phyloP scores from a whole-genome alignment of 2,329 filamentous ascomycete genomes.

The Keithomyces neogunnii region DNA sequence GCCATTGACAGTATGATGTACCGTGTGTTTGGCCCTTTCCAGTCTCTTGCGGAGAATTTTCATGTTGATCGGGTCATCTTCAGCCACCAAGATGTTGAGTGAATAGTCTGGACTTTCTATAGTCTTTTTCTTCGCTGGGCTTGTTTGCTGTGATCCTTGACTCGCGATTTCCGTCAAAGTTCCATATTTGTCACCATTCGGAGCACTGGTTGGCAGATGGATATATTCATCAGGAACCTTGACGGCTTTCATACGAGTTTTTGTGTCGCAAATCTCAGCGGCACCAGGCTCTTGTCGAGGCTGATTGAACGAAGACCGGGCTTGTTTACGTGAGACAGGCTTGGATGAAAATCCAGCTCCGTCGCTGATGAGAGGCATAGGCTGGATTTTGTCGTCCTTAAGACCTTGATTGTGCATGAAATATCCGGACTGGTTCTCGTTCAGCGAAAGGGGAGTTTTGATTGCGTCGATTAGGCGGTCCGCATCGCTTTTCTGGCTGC shows the following conservation, averaged over 20 bases:
- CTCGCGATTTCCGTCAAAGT: constrained; percentile 31
- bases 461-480: constrained; percentile 67
- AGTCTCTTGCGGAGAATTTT: constrained; percentile 72
- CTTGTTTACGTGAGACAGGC: constrained; percentile 2
- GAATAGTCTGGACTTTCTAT: constrained; percentile 12
- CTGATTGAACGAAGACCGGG: not conserved
- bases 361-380: constrained; percentile 6
- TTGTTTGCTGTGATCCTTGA: constrained; percentile 3
- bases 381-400: constrained; percentile 7
- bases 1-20: constrained; percentile 69
- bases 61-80: constrained; percentile 84
- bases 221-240: constrained; percentile 40
- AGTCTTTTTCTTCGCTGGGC: constrained; percentile 14
- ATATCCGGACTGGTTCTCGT: constrained; percentile 26
- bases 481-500: constrained; percentile 51
- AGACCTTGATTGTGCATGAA: constrained; percentile 12
- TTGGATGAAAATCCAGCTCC: constrained; percentile 10
- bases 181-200: constrained; percentile 22
- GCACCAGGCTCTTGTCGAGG: constrained; percentile 22
- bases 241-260: constrained; percentile 36
- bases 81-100: constrained; percentile 67
- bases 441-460: constrained; percentile 45
- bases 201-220: constrained; percentile 21
- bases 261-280: constrained; percentile 33
- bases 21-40: constrained; percentile 65